Percentiles rank a stretch among this genome's conserved stretches.
Evolutionary conservation across 768 basidiomycete genomes (phyloP).

Genomic region (Hysterangium stoloniferum): DNA sequence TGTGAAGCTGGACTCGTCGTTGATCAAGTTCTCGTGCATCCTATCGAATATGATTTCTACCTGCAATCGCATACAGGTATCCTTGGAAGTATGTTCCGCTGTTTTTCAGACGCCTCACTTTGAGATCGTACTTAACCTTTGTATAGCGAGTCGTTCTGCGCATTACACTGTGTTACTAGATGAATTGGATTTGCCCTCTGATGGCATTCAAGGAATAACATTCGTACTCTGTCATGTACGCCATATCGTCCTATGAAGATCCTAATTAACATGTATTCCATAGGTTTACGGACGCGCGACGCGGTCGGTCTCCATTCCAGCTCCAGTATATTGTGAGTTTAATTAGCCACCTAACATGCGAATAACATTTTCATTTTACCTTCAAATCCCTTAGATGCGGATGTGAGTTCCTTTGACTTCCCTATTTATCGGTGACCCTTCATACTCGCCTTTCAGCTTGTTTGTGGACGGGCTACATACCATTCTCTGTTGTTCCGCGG

Average conservation of each 20-base stretch:
- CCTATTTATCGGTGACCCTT: too few species aligned
- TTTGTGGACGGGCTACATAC: conserved; percentile 44
- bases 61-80: conserved; percentile 49
- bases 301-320: conserved; percentile 49
- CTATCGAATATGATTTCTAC: conserved; percentile 43
- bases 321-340: conserved; percentile 51
- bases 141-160: conserved; percentile 44
- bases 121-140: conserved; percentile 15
- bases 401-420: conserved; percentile 30
- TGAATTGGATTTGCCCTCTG: conserved; percentile 21
- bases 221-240: conserved; percentile 41
- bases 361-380: background rate
- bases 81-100: conserved; percentile 31
- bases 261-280: background rate
- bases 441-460: conserved; percentile 30
- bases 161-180: conserved; percentile 49
- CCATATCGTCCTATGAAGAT: background rate
- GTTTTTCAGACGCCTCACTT: background rate
- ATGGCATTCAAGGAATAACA: conserved; percentile 36
- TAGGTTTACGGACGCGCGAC: conserved; percentile 41
- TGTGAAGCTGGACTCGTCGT: conserved; percentile 45
- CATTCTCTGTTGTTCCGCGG: conserved; percentile 26
- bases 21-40: conserved; percentile 38
- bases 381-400: conserved; percentile 42
- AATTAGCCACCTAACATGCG: background rate